A percentile compares a stretch with the other conserved stretches of the same genome.
These are phyloP conservation scores for Trichosanthes cucumerina DNA, from an alignment of 306 rosid genomes.

Conservation along the genomic window DNA sequence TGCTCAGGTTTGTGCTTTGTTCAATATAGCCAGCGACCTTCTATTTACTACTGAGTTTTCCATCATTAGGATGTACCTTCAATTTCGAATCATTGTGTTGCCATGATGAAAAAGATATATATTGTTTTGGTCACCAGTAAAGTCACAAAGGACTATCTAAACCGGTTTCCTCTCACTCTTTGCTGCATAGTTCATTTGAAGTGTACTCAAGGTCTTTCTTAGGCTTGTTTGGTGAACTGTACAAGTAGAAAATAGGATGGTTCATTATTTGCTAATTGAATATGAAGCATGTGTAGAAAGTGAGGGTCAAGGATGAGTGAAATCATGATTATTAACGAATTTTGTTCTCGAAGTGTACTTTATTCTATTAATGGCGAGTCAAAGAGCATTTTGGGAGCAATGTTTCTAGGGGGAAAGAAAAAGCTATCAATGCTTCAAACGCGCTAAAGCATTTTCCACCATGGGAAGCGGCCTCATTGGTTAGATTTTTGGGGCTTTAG, in stretches of 20 bases:
- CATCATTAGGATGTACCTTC: neutral
- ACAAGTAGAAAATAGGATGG: neutral
- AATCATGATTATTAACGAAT: neutral
- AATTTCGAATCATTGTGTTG: neutral
- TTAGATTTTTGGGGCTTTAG: neutral
- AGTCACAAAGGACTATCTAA: neutral
- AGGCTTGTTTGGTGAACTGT: neutral
- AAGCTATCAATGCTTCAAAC: neutral
- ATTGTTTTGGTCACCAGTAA: neutral
- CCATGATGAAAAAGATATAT: neutral
- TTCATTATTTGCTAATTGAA: neutral
- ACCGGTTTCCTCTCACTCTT: neutral
- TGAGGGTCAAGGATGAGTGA: neutral
- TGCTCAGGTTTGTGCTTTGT: conserved; percentile 40
- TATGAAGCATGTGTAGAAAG: neutral
- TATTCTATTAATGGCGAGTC: neutral
- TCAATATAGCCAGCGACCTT: neutral
- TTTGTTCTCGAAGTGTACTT: neutral
- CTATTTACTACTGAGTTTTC: neutral
- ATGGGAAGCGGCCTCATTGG: neutral
- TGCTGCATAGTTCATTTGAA: conserved; percentile 1
- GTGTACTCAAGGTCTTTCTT: neutral
- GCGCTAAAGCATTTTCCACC: neutral
- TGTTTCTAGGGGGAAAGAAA: neutral
- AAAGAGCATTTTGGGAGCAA: neutral